phyloP scores from a whole-genome alignment of 306 rosid species.

The Ziziphus jujuba region DNA sequence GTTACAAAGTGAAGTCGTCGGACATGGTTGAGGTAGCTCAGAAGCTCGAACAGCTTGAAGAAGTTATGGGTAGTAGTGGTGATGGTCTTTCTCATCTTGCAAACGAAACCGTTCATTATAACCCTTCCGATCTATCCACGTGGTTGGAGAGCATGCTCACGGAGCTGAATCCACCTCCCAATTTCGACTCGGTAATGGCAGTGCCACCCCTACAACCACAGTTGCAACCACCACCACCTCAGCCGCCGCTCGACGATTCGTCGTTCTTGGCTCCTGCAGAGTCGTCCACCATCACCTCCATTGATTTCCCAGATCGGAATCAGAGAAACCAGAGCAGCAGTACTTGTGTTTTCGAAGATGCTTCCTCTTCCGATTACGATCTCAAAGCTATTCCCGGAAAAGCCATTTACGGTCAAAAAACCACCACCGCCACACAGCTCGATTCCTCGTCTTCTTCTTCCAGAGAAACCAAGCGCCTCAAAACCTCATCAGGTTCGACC shows the following conservation, averaged over 20 bases:
- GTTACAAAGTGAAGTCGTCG: conserved; percentile 76
- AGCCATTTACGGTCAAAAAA: conserved; percentile 46
- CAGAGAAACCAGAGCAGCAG: not conserved
- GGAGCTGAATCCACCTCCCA: conserved; percentile 47
- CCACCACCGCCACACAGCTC: conserved; percentile 8
- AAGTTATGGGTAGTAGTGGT: conserved; percentile 63
- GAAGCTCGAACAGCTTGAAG: conserved; percentile 75
- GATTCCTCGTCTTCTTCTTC: conserved; percentile 26
- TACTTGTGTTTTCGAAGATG: conserved; percentile 37
- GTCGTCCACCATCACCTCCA: conserved; percentile 55
- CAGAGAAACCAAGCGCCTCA: conserved; percentile 50
- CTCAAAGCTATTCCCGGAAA: conserved; percentile 74
- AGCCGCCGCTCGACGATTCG: conserved; percentile 34
- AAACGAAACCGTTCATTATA: conserved; percentile 58
- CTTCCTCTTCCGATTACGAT: conserved; percentile 59
- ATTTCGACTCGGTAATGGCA: conserved; percentile 36
- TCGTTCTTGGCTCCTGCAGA: conserved; percentile 48
- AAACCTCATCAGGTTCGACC: conserved; percentile 27
- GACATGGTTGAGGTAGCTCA: conserved; percentile 89
- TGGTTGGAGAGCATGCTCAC: conserved; percentile 73
- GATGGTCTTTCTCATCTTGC: conserved; percentile 56
- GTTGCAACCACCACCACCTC: no score
- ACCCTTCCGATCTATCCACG: conserved; percentile 76
- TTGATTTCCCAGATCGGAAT: conserved; percentile 35
- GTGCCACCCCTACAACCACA: conserved; percentile 2